Conservation (phyloP, 192 early-diverging fungal species). For the Backusella australiensis region DNA sequence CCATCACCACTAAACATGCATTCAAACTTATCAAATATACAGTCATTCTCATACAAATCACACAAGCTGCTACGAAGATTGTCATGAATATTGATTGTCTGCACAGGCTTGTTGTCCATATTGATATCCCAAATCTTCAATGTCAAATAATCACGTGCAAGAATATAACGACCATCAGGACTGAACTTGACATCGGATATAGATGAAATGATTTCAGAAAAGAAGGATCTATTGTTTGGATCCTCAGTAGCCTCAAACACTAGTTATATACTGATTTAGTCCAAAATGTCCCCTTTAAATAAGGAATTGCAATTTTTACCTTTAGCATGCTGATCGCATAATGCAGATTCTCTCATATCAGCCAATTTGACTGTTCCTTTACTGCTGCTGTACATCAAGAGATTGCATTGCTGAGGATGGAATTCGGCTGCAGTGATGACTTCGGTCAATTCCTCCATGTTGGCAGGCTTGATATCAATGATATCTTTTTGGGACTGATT, state of each 20-base stretch:
- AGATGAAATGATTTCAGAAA: constrained; percentile 98
- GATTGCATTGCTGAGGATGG: constrained; percentile 93
- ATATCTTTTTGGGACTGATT: constrained; percentile 56
- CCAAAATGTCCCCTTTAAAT: background rate
- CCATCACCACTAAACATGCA: constrained; percentile 95
- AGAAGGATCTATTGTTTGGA: constrained; percentile 92
- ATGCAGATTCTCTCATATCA: constrained; percentile 93
- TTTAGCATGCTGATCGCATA: constrained; percentile 93
- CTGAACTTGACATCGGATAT: constrained; percentile 97
- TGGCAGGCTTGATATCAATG: constrained; percentile 98
- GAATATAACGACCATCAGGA: constrained; percentile 91
- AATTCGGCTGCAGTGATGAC: constrained; percentile 99
- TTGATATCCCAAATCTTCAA: constrained; percentile 98
- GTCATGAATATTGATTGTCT: constrained; percentile 95
- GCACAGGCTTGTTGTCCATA: constrained; percentile 90
- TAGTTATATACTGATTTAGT: constrained; percentile 10
- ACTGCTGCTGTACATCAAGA: constrained; percentile 97
- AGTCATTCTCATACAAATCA: constrained; percentile 99
- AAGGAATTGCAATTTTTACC: constrained; percentile 47
- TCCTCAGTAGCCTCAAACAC: constrained; percentile 96
- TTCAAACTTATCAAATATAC: constrained; percentile 99
- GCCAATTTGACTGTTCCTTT: constrained; percentile 97
- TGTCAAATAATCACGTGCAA: constrained; percentile 95
- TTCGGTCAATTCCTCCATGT: constrained; percentile 99
- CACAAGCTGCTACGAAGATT: constrained; percentile 92